phyloP scores from a whole-genome alignment of 805 yeast genomes.

The Blastobotrys terrestris region DNA sequence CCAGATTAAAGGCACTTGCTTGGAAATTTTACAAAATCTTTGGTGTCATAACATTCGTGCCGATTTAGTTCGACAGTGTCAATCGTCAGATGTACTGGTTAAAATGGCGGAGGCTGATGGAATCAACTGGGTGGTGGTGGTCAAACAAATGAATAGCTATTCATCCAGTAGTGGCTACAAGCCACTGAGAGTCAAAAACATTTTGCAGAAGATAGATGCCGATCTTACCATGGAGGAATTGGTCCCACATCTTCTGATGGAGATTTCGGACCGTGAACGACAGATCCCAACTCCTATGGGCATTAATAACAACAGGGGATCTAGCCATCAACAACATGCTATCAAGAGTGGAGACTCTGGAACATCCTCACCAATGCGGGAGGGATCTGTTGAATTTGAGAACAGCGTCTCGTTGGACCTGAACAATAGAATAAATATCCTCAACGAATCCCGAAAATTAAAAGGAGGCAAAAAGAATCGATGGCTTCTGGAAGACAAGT shows the following conservation, averaged over 20 bases:
- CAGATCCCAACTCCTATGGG: not conserved
- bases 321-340: not conserved
- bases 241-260: constrained; percentile 37
- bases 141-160: constrained; percentile 56
- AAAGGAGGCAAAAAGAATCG: constrained; percentile 66
- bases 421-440: constrained; percentile 35
- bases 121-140: constrained; percentile 67
- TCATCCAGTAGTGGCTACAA: constrained; percentile 51
- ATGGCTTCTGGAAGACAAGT: constrained; percentile 74
- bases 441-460: constrained; percentile 73
- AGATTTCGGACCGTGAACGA: constrained; percentile 19
- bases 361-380: not conserved
- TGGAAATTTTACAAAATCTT: constrained; percentile 52
- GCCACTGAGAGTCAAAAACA: constrained; percentile 65
- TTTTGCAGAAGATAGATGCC: constrained; percentile 52
- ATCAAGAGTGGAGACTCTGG: not conserved
- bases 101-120: constrained; percentile 62
- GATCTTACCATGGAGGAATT: constrained; percentile 74
- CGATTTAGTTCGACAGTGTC: constrained; percentile 42
- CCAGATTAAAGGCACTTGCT: constrained; percentile 52
- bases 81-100: constrained; percentile 56
- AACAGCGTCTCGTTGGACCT: not conserved
- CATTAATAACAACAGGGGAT: not conserved
- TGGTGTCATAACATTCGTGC: constrained; percentile 81
- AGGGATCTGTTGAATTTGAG: not conserved